Evolutionary conservation across 768 basidiomycete species (phyloP), one percentile per base, ranked within the genome.

Genomic region (Cystobasidium tubakii): DNA sequence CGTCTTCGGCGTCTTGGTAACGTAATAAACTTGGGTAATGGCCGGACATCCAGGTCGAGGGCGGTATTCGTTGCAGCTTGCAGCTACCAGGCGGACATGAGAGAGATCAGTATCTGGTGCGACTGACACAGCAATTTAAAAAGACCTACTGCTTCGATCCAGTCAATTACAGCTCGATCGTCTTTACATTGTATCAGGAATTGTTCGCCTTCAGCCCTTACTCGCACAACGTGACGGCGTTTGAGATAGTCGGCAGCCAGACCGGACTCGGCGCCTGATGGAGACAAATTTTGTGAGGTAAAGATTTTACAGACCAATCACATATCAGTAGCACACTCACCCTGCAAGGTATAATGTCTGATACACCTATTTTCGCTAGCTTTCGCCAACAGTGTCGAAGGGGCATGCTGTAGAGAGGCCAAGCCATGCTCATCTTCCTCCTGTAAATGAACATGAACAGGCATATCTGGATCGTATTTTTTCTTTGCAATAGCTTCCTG

Each of bases 201-300:
- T 82, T 99, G 96, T 83, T 98, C 91, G 15, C 95, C 96, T 80
- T 96, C 92, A 76, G 92, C 83, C 73, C 95, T 83, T 33, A 98
- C 87, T 25, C 96, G 85, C 39, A 98, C 92, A 55, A 98, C 95
- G 80, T 98, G 90, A 83, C 87, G 89, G 75, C 93, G 84, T 85
- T 98, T 98, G 76, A 87, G 43, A 82, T 99, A 99, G 81, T 99
- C 96, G 74, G 90, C 92, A 36, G 92, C 96, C 43, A 99, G 81
- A 25, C 96, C 96, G 74, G 91, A 92, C 84, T 97, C 94, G 7
- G 92, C 92, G 77, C 60, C 66, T 69, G 10, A 13, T 12, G 57
- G 21, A 25, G 66, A 29, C 21, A 21, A 21, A 54, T 12, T 12
- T 7, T 19, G 43, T 67, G 10, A 54, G 57, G 2, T 73, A n/a